These are phyloP conservation scores for Quercus variabilis DNA, from an alignment of 306 rosid genomes.

Conservation along the genomic window DNA sequence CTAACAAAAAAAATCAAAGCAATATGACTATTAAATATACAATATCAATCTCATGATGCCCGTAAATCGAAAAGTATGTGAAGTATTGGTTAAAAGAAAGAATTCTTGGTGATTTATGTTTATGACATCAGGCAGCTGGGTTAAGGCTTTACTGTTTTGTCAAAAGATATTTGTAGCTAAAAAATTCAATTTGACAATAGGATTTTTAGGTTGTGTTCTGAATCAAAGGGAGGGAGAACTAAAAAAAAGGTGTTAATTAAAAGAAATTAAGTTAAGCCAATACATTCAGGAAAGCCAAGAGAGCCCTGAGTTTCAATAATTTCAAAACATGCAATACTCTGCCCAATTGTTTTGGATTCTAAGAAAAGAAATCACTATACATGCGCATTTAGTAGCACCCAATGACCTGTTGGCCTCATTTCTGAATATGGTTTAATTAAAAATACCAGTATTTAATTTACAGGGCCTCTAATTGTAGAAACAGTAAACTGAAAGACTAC, in stretches of 20 bases:
- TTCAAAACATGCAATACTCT: conserved; percentile 9
- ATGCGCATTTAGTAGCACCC: neutral
- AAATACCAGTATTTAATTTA: too few species aligned
- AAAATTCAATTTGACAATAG: neutral
- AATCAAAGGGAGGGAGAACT: neutral
- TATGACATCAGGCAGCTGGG: neutral
- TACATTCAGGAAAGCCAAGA: neutral
- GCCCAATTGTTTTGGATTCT: neutral
- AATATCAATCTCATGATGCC: neutral
- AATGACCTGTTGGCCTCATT: too few species aligned
- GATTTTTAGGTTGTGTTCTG: neutral
- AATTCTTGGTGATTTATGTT: neutral
- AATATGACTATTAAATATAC: neutral
- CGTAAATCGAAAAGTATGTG: neutral
- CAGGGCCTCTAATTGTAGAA: too few species aligned
- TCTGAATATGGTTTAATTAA: too few species aligned
- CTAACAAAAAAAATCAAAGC: neutral
- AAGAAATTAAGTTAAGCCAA: neutral
- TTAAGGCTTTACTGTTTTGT: too few species aligned
- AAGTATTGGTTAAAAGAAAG: neutral
- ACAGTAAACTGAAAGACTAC: too few species aligned
- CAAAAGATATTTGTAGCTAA: too few species aligned
- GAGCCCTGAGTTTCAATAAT: neutral
- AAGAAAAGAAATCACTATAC: neutral
- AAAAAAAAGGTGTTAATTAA: neutral